A percentile compares a stretch with the other conserved stretches of the same genome.
phyloP scores from a whole-genome alignment of 2,329 filamentous ascomycete genomes.

The Beauveria scarabaeidicola region DNA sequence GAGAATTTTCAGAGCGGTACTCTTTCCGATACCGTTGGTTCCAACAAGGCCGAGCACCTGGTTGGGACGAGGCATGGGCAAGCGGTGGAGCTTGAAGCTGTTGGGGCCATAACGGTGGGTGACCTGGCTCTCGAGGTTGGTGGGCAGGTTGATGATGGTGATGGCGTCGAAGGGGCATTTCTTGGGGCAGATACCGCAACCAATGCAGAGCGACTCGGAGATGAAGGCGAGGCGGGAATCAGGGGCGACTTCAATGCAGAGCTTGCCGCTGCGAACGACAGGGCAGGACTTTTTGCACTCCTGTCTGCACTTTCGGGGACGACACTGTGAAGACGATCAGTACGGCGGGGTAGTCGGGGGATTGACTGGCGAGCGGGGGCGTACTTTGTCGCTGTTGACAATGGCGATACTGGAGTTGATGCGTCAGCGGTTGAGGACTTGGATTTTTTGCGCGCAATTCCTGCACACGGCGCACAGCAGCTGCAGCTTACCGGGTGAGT shows the following conservation, averaged over 20 bases:
- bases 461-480: background rate
- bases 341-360: conserved; percentile 15
- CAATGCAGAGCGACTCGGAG: conserved; percentile 90
- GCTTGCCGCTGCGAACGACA: conserved; percentile 93
- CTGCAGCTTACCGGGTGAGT: conserved; percentile 70
- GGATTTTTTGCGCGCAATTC: background rate
- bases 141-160: conserved; percentile 99
- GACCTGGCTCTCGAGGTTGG: conserved; percentile 95
- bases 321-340: conserved; percentile 24
- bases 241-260: conserved; percentile 87
- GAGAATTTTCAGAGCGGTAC: conserved; percentile 97
- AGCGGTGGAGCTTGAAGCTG: conserved; percentile 97
- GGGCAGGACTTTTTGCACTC: conserved; percentile 99
- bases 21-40: conserved; percentile 99
- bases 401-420: conserved; percentile 73
- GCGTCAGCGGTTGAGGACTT: background rate
- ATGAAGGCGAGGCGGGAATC: conserved; percentile 96
- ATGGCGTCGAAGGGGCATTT: conserved; percentile 98
- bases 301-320: conserved; percentile 75
- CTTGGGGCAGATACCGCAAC: conserved; percentile 99
- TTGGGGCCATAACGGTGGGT: conserved; percentile 98
- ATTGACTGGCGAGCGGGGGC: conserved; percentile 20
- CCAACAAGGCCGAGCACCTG: conserved; percentile 94
- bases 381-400: conserved; percentile 95
- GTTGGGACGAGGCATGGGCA: conserved; percentile 91